Conservation (phyloP, 2,329 filamentous ascomycete species). For the Apiospora arundinis region DNA sequence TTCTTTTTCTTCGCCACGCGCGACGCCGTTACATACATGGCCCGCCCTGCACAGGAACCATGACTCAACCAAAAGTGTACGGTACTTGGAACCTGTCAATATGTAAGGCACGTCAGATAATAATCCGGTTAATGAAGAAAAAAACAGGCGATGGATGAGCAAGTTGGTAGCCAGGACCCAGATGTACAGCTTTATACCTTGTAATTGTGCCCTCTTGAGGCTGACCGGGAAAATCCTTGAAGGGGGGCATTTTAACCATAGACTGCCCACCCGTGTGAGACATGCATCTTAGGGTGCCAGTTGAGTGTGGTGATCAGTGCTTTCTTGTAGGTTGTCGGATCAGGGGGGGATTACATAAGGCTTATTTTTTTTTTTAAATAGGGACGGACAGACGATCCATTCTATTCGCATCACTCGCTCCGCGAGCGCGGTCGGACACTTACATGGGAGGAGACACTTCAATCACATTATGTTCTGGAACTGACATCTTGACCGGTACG, state of each 20-base stretch:
- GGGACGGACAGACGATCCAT: too few species aligned
- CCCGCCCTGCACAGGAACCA: not conserved
- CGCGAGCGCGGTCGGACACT: too few species aligned
- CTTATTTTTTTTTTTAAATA: too few species aligned
- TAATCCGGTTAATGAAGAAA: conserved; percentile 7
- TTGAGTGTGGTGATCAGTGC: too few species aligned
- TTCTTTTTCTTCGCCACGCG: not conserved
- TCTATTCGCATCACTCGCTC: too few species aligned
- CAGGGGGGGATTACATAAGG: conserved; percentile 1
- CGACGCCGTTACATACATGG: not conserved
- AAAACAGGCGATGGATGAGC: not conserved
- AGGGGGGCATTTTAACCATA: not conserved
- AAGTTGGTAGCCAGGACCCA: not conserved
- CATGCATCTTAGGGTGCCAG: not conserved
- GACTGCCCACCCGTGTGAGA: not conserved
- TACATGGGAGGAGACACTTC: too few species aligned
- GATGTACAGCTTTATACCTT: too few species aligned
- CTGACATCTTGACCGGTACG: too few species aligned
- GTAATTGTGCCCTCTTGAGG: not conserved
- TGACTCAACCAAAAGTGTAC: not conserved
- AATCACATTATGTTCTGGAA: too few species aligned
- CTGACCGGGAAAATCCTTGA: not conserved
- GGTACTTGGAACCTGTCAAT: not conserved
- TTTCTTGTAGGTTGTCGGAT: too few species aligned
- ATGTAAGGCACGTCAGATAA: not conserved